phyloP scores from a whole-genome alignment of 768 basidiomycete species.

The Roridomyces roridus region DNA sequence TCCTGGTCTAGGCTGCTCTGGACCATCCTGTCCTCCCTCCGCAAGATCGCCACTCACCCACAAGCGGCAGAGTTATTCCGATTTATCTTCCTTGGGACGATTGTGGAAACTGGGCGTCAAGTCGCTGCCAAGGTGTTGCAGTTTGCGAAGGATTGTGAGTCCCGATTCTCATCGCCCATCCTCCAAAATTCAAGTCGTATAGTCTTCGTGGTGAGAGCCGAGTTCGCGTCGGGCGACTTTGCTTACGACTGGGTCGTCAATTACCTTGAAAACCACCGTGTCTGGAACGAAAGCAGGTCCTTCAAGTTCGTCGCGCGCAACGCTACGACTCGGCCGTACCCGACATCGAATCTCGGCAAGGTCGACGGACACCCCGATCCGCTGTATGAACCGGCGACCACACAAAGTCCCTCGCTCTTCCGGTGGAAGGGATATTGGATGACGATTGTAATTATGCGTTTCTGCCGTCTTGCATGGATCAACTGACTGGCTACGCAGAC shows the following conservation, averaged over 20 bases:
- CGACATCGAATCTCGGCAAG: neutral
- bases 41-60: slow-evolving; percentile 1
- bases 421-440: slow-evolving; percentile 22
- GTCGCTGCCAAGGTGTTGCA: neutral
- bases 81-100: slow-evolving; percentile 15
- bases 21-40: neutral
- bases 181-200: neutral
- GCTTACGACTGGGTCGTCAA: slow-evolving; percentile 15
- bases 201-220: slow-evolving; percentile 5
- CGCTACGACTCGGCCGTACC: slow-evolving; percentile 4
- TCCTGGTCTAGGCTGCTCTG: neutral
- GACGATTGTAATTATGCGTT: neutral
- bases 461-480: too few relatives aligned
- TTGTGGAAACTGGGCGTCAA: slow-evolving; percentile 4
- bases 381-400: slow-evolving; percentile 6
- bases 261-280: slow-evolving; percentile 16
- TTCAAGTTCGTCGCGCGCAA: slow-evolving; percentile 21
- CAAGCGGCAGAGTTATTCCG: slow-evolving; percentile 11
- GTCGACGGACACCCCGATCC: slow-evolving; percentile 14
- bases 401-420: slow-evolving; percentile 9
- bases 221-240: slow-evolving; percentile 11
- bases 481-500: neutral
- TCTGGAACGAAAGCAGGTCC: slow-evolving; percentile 17
- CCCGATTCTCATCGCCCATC: neutral
- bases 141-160: slow-evolving; percentile 1